These are phyloP conservation scores for Camellia lanceoleosa DNA, from an alignment of 148 eudicot genomes.

Conservation along the genomic window DNA sequence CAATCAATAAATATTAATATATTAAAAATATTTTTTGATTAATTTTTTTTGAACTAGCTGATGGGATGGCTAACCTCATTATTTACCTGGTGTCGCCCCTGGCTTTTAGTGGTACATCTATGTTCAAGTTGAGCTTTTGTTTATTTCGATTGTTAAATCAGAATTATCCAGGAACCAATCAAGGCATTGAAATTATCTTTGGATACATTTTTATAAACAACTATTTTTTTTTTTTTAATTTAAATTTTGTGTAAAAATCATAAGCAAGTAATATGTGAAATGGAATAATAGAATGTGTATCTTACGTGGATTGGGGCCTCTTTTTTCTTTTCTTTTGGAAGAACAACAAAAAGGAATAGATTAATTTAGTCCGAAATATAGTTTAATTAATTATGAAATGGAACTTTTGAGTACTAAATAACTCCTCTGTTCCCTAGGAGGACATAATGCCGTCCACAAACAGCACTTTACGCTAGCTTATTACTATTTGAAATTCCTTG, in stretches of 20 bases:
- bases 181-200: not conserved
- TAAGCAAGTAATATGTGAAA: not conserved
- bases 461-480: not conserved
- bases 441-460: not conserved
- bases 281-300: not conserved
- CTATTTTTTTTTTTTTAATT: too few species aligned
- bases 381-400: not conserved
- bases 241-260: too few species aligned
- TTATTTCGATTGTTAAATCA: not conserved
- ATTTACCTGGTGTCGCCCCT: too few species aligned
- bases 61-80: too few species aligned
- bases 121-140: not conserved
- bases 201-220: not conserved
- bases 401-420: not conserved
- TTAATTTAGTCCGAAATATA: not conserved
- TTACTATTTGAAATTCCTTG: not conserved
- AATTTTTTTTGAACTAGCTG: too few species aligned
- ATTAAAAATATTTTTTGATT: too few species aligned
- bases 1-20: too few species aligned
- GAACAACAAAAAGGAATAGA: constrained; percentile 5
- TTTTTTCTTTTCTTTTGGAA: not conserved
- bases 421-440: not conserved
- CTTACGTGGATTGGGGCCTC: not conserved
- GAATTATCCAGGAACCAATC: not conserved
- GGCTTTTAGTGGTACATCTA: not conserved